Evolutionary conservation across 2,329 filamentous ascomycete genomes (phyloP), one percentile per base, ranked within the genome.

Genomic region (Clathrospora elynae): DNA sequence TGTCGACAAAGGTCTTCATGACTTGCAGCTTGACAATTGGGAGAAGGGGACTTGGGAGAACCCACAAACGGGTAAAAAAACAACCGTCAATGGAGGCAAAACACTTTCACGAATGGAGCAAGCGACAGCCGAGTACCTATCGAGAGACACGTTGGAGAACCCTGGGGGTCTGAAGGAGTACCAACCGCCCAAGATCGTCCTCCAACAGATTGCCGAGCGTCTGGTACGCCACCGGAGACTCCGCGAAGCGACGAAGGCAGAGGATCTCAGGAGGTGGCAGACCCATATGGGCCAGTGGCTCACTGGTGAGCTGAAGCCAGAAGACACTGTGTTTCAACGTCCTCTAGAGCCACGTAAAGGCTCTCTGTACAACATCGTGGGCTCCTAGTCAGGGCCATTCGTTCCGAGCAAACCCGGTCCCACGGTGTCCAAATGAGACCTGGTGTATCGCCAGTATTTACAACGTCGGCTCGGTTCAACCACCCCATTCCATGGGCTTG

Each of bases 11-110:
- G 75, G 75, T 0, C 62, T 78, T 18, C 66, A 77, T 44, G 65
- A 69, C 24, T 71, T 78, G 62, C 62, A 70, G 3, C 60, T 78
- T 16, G 75, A 78, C 45, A 70, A 74, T 25, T 78, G 75, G 75
- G 64, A 70, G 16, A 70, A 64, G 19, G 75, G 75, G 0, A 19
- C 49, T 1, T 77, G 71, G 70, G 61, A 55, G 3, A 67, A 71
- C 14, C 62, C 64, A 0, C 24, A 49, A 6, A 67, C 65, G 2
- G 57, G 56, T 3, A 51, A 60, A 14, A 61, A 56, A 7, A 59
- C 59, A 35, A 43, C 57, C 5, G 64, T 75, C 1, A 59, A 70
- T 14, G 74, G 74, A 7, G 74, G 74, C 12, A 68, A 64, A 30
- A 74, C 70, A 1, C 60, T 78, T 33, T 65, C 68, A 1, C 59